Conservation (phyloP, 495 filamentous ascomycete genomes). For the Penicilliopsis zonata region DNA sequence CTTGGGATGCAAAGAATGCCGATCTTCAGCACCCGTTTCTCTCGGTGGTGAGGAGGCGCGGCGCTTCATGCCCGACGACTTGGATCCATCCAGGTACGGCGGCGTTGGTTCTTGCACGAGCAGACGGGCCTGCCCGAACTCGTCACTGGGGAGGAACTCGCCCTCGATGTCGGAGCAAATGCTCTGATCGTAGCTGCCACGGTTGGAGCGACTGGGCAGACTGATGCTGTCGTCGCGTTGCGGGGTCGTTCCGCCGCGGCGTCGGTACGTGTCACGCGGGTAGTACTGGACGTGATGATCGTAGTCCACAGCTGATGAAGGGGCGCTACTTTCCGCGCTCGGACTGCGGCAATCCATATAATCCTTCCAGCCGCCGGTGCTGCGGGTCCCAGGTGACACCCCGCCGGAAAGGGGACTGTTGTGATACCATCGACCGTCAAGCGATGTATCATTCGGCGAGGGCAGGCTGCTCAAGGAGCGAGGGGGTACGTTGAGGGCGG, state of each 20-base stretch:
- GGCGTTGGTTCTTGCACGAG: constrained; percentile 47
- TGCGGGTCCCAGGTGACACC: constrained; percentile 34
- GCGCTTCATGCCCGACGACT: constrained; percentile 61
- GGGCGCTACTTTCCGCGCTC: constrained; percentile 35
- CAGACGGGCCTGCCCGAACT: constrained; percentile 44
- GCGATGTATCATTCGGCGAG: constrained; percentile 28
- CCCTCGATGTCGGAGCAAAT: constrained; percentile 50
- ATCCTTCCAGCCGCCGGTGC: constrained; percentile 29
- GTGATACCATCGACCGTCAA: constrained; percentile 29
- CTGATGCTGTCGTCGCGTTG: constrained; percentile 35
- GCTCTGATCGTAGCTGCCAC: constrained; percentile 50
- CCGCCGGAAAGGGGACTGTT: constrained; percentile 32
- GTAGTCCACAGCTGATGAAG: constrained; percentile 31
- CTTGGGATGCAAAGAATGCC: constrained; percentile 39
- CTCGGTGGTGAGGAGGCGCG: constrained; percentile 70
- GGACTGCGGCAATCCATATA: constrained; percentile 37
- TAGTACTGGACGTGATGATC: constrained; percentile 20
- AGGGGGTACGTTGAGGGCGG: constrained; percentile 35
- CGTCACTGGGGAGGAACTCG: constrained; percentile 59
- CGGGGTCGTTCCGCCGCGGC: constrained; percentile 31
- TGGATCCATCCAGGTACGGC: constrained; percentile 25
- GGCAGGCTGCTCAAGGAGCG: constrained; percentile 27
- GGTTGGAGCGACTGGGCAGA: constrained; percentile 36
- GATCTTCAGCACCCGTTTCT: constrained; percentile 62
- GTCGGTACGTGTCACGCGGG: constrained; percentile 23